Conservation (phyloP, 306 rosid species). For the Luffa acutangula region DNA sequence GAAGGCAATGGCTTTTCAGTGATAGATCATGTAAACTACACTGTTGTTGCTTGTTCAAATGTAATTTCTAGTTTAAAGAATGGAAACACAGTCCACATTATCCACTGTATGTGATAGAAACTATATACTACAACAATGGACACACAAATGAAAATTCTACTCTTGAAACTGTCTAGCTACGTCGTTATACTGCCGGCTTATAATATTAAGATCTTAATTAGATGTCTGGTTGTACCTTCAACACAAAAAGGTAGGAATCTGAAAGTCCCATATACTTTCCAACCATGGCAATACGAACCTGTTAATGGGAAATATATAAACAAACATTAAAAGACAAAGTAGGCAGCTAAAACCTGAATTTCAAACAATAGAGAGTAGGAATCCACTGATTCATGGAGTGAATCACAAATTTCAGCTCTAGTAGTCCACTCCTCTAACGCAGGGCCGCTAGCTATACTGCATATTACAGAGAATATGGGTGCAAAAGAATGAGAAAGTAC, state of each 20-base stretch:
- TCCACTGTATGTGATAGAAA: background rate
- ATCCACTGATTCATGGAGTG: constrained; percentile 30
- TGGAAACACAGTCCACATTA: background rate
- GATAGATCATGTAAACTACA: background rate
- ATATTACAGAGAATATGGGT: constrained; percentile 3
- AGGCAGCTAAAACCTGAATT: background rate
- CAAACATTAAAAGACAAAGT: background rate
- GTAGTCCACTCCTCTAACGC: constrained; percentile 34
- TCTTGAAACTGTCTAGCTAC: background rate
- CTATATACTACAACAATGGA: background rate
- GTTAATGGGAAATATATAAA: background rate
- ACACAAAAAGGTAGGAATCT: constrained; percentile 86
- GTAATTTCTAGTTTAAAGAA: background rate
- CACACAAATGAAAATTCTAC: background rate
- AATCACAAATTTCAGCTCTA: constrained; percentile 25
- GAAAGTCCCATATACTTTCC: constrained; percentile 89
- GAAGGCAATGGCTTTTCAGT: background rate
- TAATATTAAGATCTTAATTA: background rate
- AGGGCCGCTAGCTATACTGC: constrained; percentile 28
- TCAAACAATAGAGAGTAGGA: background rate
- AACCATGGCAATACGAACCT: constrained; percentile 93
- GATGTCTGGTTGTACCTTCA: constrained; percentile 41
- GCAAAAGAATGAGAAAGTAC: background rate
- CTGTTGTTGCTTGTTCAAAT: background rate
- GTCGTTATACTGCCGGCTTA: background rate